phyloP scores from a whole-genome alignment of 2,329 filamentous ascomycete species.

The Cladophialophora exuberans region DNA sequence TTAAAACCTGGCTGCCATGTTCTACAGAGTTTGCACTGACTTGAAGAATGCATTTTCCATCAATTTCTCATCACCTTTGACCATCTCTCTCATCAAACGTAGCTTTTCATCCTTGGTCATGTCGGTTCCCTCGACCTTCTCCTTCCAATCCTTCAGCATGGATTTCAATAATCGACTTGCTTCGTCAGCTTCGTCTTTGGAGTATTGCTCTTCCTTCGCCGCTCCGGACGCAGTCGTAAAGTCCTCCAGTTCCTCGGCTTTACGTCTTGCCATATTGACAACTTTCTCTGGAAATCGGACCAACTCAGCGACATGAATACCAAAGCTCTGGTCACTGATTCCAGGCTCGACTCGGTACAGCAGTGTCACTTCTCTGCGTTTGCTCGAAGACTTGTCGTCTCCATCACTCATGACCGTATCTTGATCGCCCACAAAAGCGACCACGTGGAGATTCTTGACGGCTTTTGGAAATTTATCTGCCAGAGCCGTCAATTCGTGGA shows the following conservation, averaged over 20 bases:
- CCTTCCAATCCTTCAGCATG: conserved; percentile 83
- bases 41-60: conserved; percentile 59
- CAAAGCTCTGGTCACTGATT: conserved; percentile 95
- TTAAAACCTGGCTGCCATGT: neutral
- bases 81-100: conserved; percentile 75
- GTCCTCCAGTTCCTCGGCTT: conserved; percentile 96
- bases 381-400: conserved; percentile 45
- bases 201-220: conserved; percentile 60
- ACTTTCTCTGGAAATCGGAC: conserved; percentile 97
- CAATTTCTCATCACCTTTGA: conserved; percentile 70
- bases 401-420: conserved; percentile 36
- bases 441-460: conserved; percentile 92
- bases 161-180: conserved; percentile 84
- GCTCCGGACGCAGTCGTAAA: conserved; percentile 73
- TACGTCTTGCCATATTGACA: conserved; percentile 97
- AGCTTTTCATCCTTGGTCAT: conserved; percentile 78
- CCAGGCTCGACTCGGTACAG: conserved; percentile 96
- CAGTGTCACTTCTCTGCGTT: conserved; percentile 82
- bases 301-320: conserved; percentile 96
- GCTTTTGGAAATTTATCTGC: conserved; percentile 78
- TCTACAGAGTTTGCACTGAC: conserved; percentile 49
- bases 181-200: conserved; percentile 84
- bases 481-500: conserved; percentile 93
- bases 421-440: conserved; percentile 76
- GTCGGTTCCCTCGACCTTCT: conserved; percentile 59